phyloP scores from a whole-genome alignment of 2,329 filamentous ascomycete species.

The Nothopassalora personata region DNA sequence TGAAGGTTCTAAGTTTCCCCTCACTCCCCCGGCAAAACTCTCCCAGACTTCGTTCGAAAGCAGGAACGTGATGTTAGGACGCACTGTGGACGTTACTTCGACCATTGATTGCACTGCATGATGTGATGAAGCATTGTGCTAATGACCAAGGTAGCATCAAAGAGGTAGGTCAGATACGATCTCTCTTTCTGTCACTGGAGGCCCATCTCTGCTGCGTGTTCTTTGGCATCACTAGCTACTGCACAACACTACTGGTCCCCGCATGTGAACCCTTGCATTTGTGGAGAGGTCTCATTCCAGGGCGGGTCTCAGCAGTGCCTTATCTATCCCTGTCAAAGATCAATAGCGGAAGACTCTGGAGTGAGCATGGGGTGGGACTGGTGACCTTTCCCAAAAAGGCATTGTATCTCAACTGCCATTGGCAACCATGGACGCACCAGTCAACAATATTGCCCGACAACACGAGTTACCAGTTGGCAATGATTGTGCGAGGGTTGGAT shows the following conservation, averaged over 20 bases:
- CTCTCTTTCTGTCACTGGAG: background rate
- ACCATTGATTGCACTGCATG: background rate
- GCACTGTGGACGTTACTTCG: background rate
- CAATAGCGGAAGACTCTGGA: constrained; percentile 34
- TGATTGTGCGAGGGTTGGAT: constrained; percentile 52
- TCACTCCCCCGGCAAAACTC: background rate
- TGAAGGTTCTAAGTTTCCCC: background rate
- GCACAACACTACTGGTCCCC: constrained; percentile 34
- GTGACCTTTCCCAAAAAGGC: constrained; percentile 64
- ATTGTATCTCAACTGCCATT: constrained; percentile 51
- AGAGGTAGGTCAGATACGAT: background rate
- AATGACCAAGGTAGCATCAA: background rate
- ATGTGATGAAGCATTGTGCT: background rate
- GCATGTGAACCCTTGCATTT: constrained; percentile 49
- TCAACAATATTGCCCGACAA: constrained; percentile 41
- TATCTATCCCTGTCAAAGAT: constrained; percentile 32
- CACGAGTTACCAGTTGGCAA: constrained; percentile 34
- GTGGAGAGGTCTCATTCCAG: constrained; percentile 44
- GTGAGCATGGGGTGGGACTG: constrained; percentile 56
- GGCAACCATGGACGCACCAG: constrained; percentile 39
- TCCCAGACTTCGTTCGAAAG: background rate
- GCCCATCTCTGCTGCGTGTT: background rate
- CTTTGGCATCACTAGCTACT: background rate
- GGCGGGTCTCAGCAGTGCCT: constrained; percentile 40
- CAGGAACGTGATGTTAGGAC: constrained; percentile 1